Base-by-base conservation (phyloP, 441 rosid species). In the Populus trichocarpa region DNA sequence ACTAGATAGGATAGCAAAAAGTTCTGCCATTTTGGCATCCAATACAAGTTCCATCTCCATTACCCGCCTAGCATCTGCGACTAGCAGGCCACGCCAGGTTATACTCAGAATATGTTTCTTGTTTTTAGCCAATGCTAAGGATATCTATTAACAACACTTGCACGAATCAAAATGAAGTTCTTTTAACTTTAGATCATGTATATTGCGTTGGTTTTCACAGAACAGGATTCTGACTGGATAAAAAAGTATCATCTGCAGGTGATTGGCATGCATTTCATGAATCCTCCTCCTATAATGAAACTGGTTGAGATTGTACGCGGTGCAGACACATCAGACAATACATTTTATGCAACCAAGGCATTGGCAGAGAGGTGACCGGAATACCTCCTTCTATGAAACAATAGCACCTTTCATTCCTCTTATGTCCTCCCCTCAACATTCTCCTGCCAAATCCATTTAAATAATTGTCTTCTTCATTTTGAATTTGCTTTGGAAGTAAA, bases 211-310 rank as follows among this genome's bases (percentile, higher is more conserved):
- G 7, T 69, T 74, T 53, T 38, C 1, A 66, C 20, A 23, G 35
- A 7, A 65, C 67, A 38, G 32, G 50, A 61, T 42, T 64, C 68
- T 85, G 61, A 84, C 57, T 33, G 11, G 67, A 63, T 70, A 20
- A 25, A 72, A 50, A 70, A 18, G 70, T 22, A 11, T 79, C 16
- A 6, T 72, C 4, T 80, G 75, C 82, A 90, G 99, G 94, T 92
- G 50, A 87, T 95, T 53, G 98, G 98, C 66, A 95, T 95, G 98
- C 98, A 95, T 81, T 93, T 95, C 77, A 92, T 93, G 97, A 93
- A 95, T 84, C 99, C 97, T 81, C 97, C 98, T 78, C 99, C 99
- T 9, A 23, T 88, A 75, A 95, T 95, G 99, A 93, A 90, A 84
- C 79, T 93, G 42, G 97, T 93, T 38, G 98, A 92, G 92, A 85